These are phyloP conservation scores for Atkinsonella hypoxylon DNA, from an alignment of 2,329 filamentous ascomycete genomes.

Conservation along the genomic window DNA sequence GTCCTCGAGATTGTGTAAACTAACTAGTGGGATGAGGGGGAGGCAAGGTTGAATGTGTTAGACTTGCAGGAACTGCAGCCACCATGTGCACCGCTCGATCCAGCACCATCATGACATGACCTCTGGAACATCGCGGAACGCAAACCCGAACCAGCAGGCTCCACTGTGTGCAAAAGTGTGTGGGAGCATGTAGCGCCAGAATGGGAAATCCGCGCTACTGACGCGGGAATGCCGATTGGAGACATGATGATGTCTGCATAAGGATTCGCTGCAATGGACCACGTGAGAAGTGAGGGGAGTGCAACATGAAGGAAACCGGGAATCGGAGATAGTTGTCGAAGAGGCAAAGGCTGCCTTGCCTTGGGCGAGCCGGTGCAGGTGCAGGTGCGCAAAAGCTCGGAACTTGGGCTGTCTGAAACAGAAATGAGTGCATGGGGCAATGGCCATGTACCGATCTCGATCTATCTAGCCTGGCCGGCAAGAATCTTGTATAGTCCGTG, in stretches of 20 bases:
- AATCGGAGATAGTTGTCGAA: background rate
- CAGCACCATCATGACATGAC: slow-evolving; percentile 1
- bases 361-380: too few species aligned
- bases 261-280: background rate
- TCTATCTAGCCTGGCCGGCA: background rate
- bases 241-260: background rate
- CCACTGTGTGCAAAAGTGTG: background rate
- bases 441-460: background rate
- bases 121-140: background rate
- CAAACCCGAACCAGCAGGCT: background rate
- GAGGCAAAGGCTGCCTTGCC: too few species aligned
- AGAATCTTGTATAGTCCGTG: background rate
- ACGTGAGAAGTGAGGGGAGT: background rate
- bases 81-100: slow-evolving; percentile 1
- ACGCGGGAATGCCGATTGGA: background rate
- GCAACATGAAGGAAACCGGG: background rate
- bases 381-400: background rate
- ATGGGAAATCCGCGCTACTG: background rate
- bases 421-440: background rate
- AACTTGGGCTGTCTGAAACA: background rate
- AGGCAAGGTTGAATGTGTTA: background rate
- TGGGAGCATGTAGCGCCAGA: background rate
- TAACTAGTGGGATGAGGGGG: background rate
- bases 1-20: background rate
- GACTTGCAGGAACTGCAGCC: slow-evolving; percentile 1